Percentiles rank a stretch among this genome's conserved stretches.
Evolutionary conservation across 2,329 filamentous ascomycete genomes (phyloP).

Genomic region (Phaeosphaeriaceae sp.): DNA sequence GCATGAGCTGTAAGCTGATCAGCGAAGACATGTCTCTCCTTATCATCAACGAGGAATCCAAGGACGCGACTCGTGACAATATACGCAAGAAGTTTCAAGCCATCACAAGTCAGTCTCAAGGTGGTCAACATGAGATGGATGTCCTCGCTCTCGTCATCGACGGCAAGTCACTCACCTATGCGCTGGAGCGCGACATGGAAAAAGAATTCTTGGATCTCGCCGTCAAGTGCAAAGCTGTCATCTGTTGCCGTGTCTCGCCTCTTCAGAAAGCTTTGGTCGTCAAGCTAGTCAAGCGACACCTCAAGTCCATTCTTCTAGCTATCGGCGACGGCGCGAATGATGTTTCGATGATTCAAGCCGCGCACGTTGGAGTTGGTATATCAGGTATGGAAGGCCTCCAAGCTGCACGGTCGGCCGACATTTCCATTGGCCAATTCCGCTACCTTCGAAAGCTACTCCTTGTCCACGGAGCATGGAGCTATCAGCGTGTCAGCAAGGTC

Average conservation of each 20-base stretch:
- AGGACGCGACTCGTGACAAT: constrained; percentile 82
- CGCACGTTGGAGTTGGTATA: constrained; percentile 97
- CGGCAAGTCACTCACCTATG: constrained; percentile 92
- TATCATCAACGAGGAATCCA: constrained; percentile 90
- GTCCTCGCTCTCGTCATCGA: constrained; percentile 93
- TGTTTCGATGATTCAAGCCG: constrained; percentile 99
- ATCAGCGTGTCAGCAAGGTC: constrained; percentile 94
- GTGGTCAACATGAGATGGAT: constrained; percentile 75
- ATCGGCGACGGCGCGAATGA: constrained; percentile 99
- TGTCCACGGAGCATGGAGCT: constrained; percentile 97
- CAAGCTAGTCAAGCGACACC: constrained; percentile 94
- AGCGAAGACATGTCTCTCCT: constrained; percentile 98
- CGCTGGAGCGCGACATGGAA: constrained; percentile 91
- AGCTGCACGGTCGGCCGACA: constrained; percentile 92
- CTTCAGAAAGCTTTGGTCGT: constrained; percentile 97
- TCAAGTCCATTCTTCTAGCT: constrained; percentile 88
- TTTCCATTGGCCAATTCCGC: constrained; percentile 94
- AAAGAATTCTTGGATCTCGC: constrained; percentile 93
- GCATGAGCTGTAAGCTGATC: constrained; percentile 98
- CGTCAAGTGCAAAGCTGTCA: constrained; percentile 96
- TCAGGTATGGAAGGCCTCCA: constrained; percentile 97
- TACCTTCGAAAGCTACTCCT: constrained; percentile 92
- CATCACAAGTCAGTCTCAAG: constrained; percentile 81
- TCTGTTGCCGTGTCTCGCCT: constrained; percentile 94
- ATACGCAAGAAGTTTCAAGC: constrained; percentile 93